Evolutionary conservation across 176 grass and related monocot species (phyloP), one percentile per base, ranked within the genome.

Genomic region (Rhynchospora tenuis): DNA sequence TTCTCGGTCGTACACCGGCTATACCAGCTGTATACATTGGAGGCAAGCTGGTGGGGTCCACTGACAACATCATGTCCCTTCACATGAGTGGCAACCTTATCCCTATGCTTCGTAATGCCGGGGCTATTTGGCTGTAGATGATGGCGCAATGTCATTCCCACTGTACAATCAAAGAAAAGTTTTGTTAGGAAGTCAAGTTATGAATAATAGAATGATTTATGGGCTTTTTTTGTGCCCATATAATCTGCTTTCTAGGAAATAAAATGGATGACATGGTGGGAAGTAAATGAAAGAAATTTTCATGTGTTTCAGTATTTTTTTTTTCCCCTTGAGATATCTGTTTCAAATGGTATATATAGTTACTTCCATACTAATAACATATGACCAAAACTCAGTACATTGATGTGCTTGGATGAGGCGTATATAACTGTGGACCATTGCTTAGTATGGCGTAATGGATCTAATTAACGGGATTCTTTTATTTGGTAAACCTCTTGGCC

Each of bases 21-120:
- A 71, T 86, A 22, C 91, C 91, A 0, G 83, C 86, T 2, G 91
- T 93, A 10, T 93, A 87, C 83, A 90, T 92, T 71, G 91, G 91
- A 13, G 88, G 91, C 11, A 90, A 45, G 67, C 83, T 92, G 6
- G 45, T 90, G 19, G 91, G 88, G 14, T 88, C 88, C 57, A 92
- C 91, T 14, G 91, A 92, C 58, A 74, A 83, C 61, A 66, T 92
- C 73, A 92, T 92, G 91, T 80, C 88, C 5, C 88, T 92, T 62
- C 88, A 92, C 71, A 62, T 92, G 44, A 33, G 83, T 38, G 88
- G 91, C 42, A 70, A 81, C 16, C 78, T 92, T 28, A 85, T 92
- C 50, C 91, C 85, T 7, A 73, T 92, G 62, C 88, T 90, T n/a
- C 85, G 91, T 2, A 85, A 90, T 67, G 88, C 88, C 72, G 91